These are phyloP conservation scores for Ciborinia camelliae DNA, from an alignment of 2,329 filamentous ascomycete genomes.

Conservation along the genomic window DNA sequence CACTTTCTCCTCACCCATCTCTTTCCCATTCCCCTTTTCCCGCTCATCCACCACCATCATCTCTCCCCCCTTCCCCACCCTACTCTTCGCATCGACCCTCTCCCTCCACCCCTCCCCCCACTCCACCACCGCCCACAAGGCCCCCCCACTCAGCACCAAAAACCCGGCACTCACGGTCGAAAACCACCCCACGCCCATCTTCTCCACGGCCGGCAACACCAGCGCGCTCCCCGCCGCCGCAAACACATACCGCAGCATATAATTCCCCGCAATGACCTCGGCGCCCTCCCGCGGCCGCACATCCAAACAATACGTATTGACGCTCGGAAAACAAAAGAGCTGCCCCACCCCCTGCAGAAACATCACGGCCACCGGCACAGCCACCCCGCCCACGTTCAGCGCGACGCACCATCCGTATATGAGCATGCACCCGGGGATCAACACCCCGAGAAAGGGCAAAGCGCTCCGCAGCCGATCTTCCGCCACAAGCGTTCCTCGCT, in stretches of 20 bases:
- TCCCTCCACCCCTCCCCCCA: constrained; percentile 41
- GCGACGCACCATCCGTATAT: constrained; percentile 64
- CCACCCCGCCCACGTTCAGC: constrained; percentile 49
- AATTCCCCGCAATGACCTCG: constrained; percentile 78
- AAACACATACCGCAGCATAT: constrained; percentile 72
- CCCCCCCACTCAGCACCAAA: constrained; percentile 41
- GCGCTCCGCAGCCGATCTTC: constrained; percentile 65
- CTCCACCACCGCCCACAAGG: constrained; percentile 27
- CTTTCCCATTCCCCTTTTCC: not conserved
- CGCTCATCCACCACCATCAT: constrained; percentile 10
- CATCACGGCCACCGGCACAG: constrained; percentile 66
- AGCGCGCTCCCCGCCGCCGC: constrained; percentile 67
- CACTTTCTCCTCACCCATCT: not conserved
- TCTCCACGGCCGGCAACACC: constrained; percentile 70
- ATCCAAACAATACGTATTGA: constrained; percentile 80
- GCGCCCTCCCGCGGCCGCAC: constrained; percentile 69
- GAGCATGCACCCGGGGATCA: constrained; percentile 61
- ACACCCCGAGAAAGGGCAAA: constrained; percentile 53
- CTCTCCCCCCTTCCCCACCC: constrained; percentile 39
- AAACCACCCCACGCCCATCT: constrained; percentile 79
- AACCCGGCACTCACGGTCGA: constrained; percentile 64
- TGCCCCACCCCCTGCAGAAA: constrained; percentile 73
- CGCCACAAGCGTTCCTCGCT: constrained; percentile 56
- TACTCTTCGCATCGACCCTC: constrained; percentile 48
- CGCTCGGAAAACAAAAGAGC: constrained; percentile 69